phyloP scores from a whole-genome alignment of 2,329 filamentous ascomycete genomes.

The Paradendryphiella salina region DNA sequence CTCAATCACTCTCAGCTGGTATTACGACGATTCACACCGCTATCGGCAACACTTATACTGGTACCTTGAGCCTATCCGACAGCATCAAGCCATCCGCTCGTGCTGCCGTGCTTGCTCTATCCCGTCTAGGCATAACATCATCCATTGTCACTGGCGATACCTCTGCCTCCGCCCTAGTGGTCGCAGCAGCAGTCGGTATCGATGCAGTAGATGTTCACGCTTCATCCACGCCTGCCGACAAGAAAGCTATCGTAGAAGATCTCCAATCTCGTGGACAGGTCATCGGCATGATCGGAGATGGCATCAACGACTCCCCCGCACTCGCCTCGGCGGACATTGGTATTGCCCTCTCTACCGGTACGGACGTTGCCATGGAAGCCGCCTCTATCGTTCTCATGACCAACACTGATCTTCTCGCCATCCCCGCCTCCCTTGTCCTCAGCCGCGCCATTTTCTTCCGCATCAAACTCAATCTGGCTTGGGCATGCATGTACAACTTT shows the following conservation, averaged over 20 bases:
- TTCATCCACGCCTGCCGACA: slow-evolving; percentile 87
- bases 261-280: slow-evolving; percentile 73
- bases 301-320: slow-evolving; percentile 97
- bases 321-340: slow-evolving; percentile 90
- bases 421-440: slow-evolving; percentile 83
- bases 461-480: slow-evolving; percentile 90
- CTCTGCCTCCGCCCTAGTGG: slow-evolving; percentile 76
- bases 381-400: slow-evolving; percentile 96
- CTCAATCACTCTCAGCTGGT: slow-evolving; percentile 58
- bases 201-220: slow-evolving; percentile 74
- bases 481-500: slow-evolving; percentile 92
- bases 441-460: slow-evolving; percentile 83
- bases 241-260: slow-evolving; percentile 79
- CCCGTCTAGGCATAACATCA: slow-evolving; percentile 81
- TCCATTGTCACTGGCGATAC: slow-evolving; percentile 96
- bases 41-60: slow-evolving; percentile 79
- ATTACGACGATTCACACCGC: slow-evolving; percentile 91
- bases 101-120: slow-evolving; percentile 78
- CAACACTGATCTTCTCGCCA: slow-evolving; percentile 85
- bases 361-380: slow-evolving; percentile 96
- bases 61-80: slow-evolving; percentile 82
- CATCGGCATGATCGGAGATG: slow-evolving; percentile 94
- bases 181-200: slow-evolving; percentile 83
- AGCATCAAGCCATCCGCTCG: slow-evolving; percentile 86
- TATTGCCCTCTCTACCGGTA: slow-evolving; percentile 89